These are phyloP conservation scores for Papiliotrema fonsecae DNA, from an alignment of 1,284 basidiomycete genomes.

Conservation along the genomic window DNA sequence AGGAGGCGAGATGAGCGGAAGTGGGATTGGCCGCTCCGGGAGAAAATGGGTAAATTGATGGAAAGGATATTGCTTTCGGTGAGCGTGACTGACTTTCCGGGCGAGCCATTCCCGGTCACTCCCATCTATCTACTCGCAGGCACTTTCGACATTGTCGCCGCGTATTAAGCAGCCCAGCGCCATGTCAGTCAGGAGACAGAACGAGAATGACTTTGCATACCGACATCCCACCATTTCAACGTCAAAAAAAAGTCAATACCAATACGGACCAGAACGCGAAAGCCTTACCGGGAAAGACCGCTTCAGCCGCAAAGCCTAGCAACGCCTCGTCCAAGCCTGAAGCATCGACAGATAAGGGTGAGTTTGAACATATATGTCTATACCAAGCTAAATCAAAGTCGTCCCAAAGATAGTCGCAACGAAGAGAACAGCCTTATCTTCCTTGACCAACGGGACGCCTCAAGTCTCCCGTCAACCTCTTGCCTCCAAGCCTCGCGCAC, in stretches of 20 bases:
- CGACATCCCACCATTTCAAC: not conserved
- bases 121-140: not conserved
- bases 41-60: not conserved
- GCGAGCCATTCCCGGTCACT: not conserved
- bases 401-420: not conserved
- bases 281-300: not conserved
- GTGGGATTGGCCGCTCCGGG: not conserved
- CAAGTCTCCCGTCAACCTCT: no score
- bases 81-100: not conserved
- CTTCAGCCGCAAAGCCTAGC: not conserved
- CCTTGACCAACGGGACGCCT: constrained; percentile 2
- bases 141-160: not conserved
- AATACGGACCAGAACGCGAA: not conserved
- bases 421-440: not conserved
- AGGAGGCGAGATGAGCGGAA: not conserved
- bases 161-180: not conserved
- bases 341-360: not conserved
- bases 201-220: constrained; percentile 8
- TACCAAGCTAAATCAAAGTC: not conserved
- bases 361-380: not conserved
- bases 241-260: not conserved
- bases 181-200: constrained; percentile 14
- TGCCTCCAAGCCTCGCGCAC: no score
- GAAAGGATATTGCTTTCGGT: not conserved
- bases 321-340: not conserved